Evolutionary conservation across 2,329 filamentous ascomycete genomes (phyloP).

Genomic region (Trichoderma sp.): DNA sequence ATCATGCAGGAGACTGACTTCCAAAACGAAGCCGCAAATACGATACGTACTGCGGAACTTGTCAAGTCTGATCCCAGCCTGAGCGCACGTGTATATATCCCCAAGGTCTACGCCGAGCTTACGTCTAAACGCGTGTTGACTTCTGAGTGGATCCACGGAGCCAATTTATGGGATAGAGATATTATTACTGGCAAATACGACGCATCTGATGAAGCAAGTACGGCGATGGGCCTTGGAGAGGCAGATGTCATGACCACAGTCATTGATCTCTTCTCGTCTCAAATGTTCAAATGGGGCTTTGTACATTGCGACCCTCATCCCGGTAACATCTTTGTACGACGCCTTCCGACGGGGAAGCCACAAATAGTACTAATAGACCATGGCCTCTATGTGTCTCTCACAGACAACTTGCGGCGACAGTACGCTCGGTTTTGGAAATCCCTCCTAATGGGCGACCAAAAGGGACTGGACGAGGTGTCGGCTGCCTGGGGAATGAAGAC

Average conservation of each 20-base stretch:
- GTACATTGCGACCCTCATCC: slow-evolving; percentile 24
- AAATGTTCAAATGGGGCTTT: slow-evolving; percentile 25
- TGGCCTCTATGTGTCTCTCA: slow-evolving; percentile 14
- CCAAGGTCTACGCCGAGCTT: slow-evolving; percentile 12
- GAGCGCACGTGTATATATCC: slow-evolving; percentile 16
- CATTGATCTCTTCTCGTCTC: slow-evolving; percentile 22
- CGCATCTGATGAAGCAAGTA: background rate
- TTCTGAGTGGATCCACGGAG: slow-evolving; percentile 21
- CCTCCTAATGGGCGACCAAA: slow-evolving; percentile 12
- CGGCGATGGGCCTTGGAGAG: slow-evolving; percentile 8
- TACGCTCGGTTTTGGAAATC: slow-evolving; percentile 21
- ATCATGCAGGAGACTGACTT: slow-evolving; percentile 25
- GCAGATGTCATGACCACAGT: slow-evolving; percentile 18
- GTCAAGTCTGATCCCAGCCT: slow-evolving; percentile 4
- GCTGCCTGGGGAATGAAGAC: slow-evolving; percentile 20
- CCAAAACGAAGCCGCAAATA: slow-evolving; percentile 18
- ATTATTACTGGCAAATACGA: slow-evolving; percentile 13
- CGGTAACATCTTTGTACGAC: slow-evolving; percentile 22
- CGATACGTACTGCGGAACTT: background rate
- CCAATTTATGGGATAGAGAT: slow-evolving; percentile 23
- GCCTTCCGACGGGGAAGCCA: slow-evolving; percentile 8
- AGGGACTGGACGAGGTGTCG: slow-evolving; percentile 15
- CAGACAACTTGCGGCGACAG: slow-evolving; percentile 4
- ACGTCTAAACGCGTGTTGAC: slow-evolving; percentile 12
- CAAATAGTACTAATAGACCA: slow-evolving; percentile 23